Conservation (phyloP, 768 basidiomycete genomes). For the Xerocomellus intermedius region DNA sequence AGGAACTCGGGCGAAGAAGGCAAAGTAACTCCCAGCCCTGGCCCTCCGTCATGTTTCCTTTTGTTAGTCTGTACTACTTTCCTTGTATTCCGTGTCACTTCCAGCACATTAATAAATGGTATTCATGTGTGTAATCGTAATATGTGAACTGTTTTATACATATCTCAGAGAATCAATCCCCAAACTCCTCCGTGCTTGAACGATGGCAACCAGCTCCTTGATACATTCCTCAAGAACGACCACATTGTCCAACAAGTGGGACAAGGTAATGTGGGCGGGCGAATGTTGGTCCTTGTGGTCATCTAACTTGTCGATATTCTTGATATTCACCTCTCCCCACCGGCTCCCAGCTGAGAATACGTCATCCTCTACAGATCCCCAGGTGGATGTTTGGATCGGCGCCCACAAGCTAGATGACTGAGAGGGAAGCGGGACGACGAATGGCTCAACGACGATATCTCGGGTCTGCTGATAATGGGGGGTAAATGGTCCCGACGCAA, state of each 20-base stretch:
- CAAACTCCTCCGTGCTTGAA: slow-evolving; percentile 77
- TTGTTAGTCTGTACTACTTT: not conserved
- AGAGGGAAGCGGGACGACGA: slow-evolving; percentile 55
- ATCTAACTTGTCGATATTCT: slow-evolving; percentile 17
- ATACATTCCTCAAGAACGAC: slow-evolving; percentile 94
- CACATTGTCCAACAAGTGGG: slow-evolving; percentile 86
- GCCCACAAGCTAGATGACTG: slow-evolving; percentile 60
- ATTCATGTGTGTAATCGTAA: slow-evolving; percentile 8
- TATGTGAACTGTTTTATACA: slow-evolving; percentile 40
- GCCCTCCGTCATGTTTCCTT: not conserved
- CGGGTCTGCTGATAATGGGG: slow-evolving; percentile 81
- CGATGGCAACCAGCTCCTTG: slow-evolving; percentile 86
- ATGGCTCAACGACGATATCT: slow-evolving; percentile 68
- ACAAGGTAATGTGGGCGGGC: slow-evolving; percentile 61
- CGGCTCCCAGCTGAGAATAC: slow-evolving; percentile 53
- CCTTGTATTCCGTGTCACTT: not conserved
- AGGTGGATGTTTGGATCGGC: slow-evolving; percentile 48
- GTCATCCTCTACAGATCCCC: slow-evolving; percentile 66
- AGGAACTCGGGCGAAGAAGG: slow-evolving; percentile 34
- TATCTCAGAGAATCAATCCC: slow-evolving; percentile 84
- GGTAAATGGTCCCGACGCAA: slow-evolving; percentile 75
- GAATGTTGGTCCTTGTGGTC: slow-evolving; percentile 31
- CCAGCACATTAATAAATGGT: not conserved
- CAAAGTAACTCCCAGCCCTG: slow-evolving; percentile 28
- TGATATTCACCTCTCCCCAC: slow-evolving; percentile 39